phyloP scores from a whole-genome alignment of 208 protist species.

The Phytomonas sp. region DNA sequence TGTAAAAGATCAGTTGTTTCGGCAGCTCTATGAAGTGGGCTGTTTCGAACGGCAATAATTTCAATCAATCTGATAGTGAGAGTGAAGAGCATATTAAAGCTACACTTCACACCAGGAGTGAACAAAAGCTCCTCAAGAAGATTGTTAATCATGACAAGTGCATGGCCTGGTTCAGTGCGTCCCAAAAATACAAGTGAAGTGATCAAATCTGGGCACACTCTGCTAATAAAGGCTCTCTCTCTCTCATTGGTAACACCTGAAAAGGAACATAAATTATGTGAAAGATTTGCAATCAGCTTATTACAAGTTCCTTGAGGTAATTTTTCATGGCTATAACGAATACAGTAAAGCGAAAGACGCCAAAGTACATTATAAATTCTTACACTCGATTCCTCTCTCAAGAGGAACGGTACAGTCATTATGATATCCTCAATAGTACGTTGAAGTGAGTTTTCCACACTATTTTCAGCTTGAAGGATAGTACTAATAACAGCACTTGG shows the following conservation, averaged over 20 bases:
- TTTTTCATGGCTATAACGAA: background rate
- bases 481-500: constrained; percentile 10
- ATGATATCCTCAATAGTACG: background rate
- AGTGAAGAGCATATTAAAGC: constrained; percentile 7
- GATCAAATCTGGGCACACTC: constrained; percentile 3
- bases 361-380: background rate
- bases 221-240: constrained; percentile 1
- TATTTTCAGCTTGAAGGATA: background rate
- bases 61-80: constrained; percentile 5
- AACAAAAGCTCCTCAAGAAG: constrained; percentile 3
- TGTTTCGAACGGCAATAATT: constrained; percentile 2
- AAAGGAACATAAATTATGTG: constrained; percentile 3
- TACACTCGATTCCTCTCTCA: background rate
- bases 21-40: background rate
- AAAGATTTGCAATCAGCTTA: constrained; percentile 7
- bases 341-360: constrained; percentile 1
- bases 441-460: background rate
- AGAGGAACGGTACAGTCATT: background rate
- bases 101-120: background rate
- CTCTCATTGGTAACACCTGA: constrained; percentile 1
- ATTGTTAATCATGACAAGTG: constrained; percentile 1
- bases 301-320: background rate
- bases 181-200: background rate
- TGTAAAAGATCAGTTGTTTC: background rate
- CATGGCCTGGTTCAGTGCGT: constrained; percentile 8